These are phyloP conservation scores for Cladosporium sp. DNA, from an alignment of 2,329 filamentous ascomycete genomes.

Conservation along the genomic window DNA sequence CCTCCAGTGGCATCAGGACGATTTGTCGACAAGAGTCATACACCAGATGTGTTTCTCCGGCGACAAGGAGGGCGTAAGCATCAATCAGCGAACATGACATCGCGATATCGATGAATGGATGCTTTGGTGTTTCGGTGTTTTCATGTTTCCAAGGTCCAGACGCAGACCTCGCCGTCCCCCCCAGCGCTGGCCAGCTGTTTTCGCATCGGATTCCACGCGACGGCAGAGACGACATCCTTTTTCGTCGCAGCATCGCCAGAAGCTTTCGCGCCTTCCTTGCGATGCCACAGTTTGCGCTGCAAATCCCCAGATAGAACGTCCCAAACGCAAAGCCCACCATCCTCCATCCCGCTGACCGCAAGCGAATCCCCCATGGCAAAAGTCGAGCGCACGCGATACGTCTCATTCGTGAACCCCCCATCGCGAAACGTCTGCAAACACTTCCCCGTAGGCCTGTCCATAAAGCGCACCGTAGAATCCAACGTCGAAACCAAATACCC, in stretches of 20 bases:
- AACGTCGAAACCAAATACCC: conserved; percentile 70
- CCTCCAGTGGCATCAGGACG: no score
- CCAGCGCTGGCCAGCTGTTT: conserved; percentile 48
- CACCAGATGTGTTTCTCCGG: no score
- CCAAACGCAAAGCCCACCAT: conserved; percentile 73
- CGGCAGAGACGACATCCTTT: conserved; percentile 45
- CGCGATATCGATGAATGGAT: no score
- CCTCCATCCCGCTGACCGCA: conserved; percentile 77
- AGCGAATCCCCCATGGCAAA: conserved; percentile 73
- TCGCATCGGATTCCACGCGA: conserved; percentile 43
- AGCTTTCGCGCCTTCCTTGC: conserved; percentile 20
- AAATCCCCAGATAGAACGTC: conserved; percentile 72
- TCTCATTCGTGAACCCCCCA: conserved; percentile 57
- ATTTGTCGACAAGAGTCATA: no score
- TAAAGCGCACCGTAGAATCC: conserved; percentile 72
- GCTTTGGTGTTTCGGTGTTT: no score
- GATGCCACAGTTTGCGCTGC: conserved; percentile 55
- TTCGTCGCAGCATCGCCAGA: conserved; percentile 35
- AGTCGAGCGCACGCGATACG: conserved; percentile 69
- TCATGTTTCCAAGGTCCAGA: conserved; percentile 26
- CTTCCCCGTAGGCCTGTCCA: conserved; percentile 72
- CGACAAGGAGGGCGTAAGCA: no score
- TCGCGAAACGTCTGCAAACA: conserved; percentile 69
- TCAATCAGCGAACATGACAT: no score
- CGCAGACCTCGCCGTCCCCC: conserved; percentile 41